Conservation (phyloP, 306 rosid species). For the Hippophae gyantsensis region DNA sequence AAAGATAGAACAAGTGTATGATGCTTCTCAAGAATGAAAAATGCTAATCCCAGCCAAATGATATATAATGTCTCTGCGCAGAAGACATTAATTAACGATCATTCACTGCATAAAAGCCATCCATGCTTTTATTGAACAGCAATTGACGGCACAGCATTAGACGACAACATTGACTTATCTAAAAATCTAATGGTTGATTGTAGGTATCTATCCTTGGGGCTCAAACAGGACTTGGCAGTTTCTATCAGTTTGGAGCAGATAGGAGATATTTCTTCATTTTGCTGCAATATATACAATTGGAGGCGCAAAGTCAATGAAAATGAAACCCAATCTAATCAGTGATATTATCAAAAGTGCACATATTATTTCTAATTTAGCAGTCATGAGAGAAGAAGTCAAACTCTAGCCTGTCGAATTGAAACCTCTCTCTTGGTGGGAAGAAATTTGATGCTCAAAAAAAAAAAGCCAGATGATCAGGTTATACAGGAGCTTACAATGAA, state of each 20-base stretch:
- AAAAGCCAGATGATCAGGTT: constrained; percentile 10
- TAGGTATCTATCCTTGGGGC: constrained; percentile 42
- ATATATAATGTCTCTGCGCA: background rate
- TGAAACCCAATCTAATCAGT: too few relatives aligned
- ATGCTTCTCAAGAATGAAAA: too few relatives aligned
- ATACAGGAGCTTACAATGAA: constrained; percentile 41
- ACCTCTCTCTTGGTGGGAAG: too few relatives aligned
- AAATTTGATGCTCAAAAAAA: background rate
- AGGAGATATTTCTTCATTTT: constrained; percentile 32
- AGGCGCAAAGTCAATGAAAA: background rate
- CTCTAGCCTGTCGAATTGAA: background rate
- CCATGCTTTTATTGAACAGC: background rate
- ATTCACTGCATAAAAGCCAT: background rate
- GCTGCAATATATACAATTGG: constrained; percentile 33
- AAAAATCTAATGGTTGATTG: constrained; percentile 43
- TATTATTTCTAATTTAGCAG: background rate
- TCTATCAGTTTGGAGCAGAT: constrained; percentile 54
- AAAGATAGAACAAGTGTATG: too few relatives aligned
- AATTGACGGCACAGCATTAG: background rate
- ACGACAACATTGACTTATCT: constrained; percentile 27
- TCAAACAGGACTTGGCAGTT: constrained; percentile 64
- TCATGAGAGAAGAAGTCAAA: background rate
- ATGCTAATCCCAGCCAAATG: too few relatives aligned
- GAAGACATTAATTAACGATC: background rate
- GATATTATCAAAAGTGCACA: background rate